Conservation (phyloP, 768 basidiomycete genomes). For the Coprinopsis sp. region DNA sequence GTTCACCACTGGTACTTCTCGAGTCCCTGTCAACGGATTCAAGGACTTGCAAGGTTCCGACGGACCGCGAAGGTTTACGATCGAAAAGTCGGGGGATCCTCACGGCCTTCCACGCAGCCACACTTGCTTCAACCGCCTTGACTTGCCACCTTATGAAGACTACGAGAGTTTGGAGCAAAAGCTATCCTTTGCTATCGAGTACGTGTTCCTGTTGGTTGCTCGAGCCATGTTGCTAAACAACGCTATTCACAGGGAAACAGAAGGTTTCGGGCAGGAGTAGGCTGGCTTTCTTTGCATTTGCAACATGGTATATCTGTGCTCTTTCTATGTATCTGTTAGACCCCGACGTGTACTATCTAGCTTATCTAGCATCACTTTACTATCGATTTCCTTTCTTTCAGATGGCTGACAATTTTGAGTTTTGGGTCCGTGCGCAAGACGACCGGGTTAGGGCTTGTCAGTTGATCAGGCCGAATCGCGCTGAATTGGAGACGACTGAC, state of each 20-base stretch:
- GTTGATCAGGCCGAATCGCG: too few relatives aligned
- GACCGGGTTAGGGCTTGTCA: background rate
- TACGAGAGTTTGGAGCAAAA: constrained; percentile 86
- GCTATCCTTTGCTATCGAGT: constrained; percentile 81
- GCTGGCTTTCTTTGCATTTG: background rate
- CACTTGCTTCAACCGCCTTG: constrained; percentile 90
- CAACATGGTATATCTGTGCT: too few relatives aligned
- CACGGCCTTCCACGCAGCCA: constrained; percentile 84
- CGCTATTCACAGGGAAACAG: constrained; percentile 53
- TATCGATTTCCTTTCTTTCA: background rate
- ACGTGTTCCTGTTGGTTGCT: constrained; percentile 23
- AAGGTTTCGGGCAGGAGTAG: constrained; percentile 68
- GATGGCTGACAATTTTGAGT: constrained; percentile 1
- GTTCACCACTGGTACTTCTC: constrained; percentile 85
- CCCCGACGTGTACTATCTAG: background rate
- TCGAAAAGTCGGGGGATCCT: constrained; percentile 91
- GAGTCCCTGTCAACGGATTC: constrained; percentile 89
- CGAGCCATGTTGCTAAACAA: constrained; percentile 5
- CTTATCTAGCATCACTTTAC: background rate
- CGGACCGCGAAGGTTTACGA: constrained; percentile 88
- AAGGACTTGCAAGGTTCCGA: constrained; percentile 93
- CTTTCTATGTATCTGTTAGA: background rate
- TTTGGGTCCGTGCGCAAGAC: background rate
- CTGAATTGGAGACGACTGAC: too few relatives aligned
- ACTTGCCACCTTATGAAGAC: constrained; percentile 86